Evolutionary conservation across 306 rosid genomes (phyloP).

Genomic region (Fagus sylvatica): DNA sequence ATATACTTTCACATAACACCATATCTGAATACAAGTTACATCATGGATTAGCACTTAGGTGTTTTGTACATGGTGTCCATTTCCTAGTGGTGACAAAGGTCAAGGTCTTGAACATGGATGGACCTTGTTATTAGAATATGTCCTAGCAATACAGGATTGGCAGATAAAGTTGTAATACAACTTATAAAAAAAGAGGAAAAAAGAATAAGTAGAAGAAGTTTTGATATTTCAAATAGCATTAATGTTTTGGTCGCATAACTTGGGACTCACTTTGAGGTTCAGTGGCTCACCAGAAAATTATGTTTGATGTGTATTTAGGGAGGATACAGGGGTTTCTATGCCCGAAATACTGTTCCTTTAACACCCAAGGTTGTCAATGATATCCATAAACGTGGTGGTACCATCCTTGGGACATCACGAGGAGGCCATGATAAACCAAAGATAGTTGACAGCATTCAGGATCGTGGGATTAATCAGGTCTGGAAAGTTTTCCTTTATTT

Average conservation of each 20-base stretch:
- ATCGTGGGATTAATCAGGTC: constrained; percentile 54
- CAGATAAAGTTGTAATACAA: background rate
- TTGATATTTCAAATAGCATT: background rate
- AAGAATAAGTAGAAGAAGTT: background rate
- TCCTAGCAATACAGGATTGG: background rate
- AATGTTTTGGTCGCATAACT: background rate
- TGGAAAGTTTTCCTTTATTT: background rate
- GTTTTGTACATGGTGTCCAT: background rate
- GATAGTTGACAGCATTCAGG: constrained; percentile 59
- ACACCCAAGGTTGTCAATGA: constrained; percentile 49
- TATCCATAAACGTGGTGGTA: constrained; percentile 57
- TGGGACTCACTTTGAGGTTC: constrained; percentile 1
- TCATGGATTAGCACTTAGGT: background rate
- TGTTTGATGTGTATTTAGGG: constrained; percentile 30
- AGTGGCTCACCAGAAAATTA: background rate
- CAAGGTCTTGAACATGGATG: background rate
- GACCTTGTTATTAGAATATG: background rate
- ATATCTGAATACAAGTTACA: background rate
- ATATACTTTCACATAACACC: background rate
- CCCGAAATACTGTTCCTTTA: constrained; percentile 39
- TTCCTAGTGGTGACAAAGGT: background rate
- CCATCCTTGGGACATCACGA: constrained; percentile 53
- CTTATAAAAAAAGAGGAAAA: no score
- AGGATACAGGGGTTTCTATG: constrained; percentile 50
- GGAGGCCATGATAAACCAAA: constrained; percentile 50